Base-by-base conservation (phyloP, 2,329 filamentous ascomycete genomes). In the Phialophora verrucosa region DNA sequence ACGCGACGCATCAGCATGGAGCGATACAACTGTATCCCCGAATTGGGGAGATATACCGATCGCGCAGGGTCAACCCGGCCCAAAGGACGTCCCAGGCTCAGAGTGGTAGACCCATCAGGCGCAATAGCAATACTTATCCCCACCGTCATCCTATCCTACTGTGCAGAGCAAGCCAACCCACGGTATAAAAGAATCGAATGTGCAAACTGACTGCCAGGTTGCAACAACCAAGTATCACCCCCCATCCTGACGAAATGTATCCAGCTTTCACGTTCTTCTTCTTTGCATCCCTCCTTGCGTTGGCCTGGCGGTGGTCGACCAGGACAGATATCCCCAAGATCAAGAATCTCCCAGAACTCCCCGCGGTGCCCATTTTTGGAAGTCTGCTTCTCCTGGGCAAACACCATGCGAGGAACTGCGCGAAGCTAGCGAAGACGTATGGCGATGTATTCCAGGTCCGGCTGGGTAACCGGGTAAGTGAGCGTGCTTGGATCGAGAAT, bases 371-470 rank as follows among this genome's bases (percentile, higher is more conserved):
- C 2, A 73, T 90, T 7, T 86, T 90, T 69, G 88, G 87, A 2
- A 89, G 87, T 68, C 77, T 90, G 3, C 71, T 88, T 1, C 83
- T 88, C 69, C 79, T 90, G 7, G 85, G 86, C 2, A 80, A 81
- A 1, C 78, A 83, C 58, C 83, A 89, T 77, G 83, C 87, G 7
- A 80, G 81, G 23, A 79, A 83, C 27, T 79, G 85, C 1, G 81
- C 80, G 23, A 80, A 81, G 74, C 86, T 87, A 83, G 85, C 83
- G 1, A 82, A 84, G 68, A 83, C 84, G 65, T 89, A 85, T 58
- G 87, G 87, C 0, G 83, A 84, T 1, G 87, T 89, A 6, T 90
- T 89, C 69, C 87, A 90, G 70, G 85, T 88, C 2, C 83, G 86
- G 57, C 79, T 93, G 72, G 91, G 90, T 1, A 92, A 90, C 68